Percentiles rank a stretch among this genome's conserved stretches.
Evolutionary conservation across 192 early-diverging fungal species (phyloP).

Genomic region (Ambispora gerdemannii): DNA sequence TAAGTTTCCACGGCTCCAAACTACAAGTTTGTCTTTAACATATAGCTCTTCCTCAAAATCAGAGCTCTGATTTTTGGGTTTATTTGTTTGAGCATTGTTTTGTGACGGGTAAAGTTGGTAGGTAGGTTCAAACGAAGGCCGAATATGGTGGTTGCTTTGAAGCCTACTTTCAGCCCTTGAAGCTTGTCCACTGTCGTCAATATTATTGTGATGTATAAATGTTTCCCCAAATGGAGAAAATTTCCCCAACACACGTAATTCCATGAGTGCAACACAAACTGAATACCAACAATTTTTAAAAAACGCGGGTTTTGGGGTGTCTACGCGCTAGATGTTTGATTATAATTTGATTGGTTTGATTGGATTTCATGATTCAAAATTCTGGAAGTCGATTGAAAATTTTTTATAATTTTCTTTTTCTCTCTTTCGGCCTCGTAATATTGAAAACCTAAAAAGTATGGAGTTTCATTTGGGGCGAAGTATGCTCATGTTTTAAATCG

Average conservation of each 20-base stretch:
- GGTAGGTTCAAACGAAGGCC: not conserved
- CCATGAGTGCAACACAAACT: not conserved
- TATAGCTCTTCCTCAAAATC: slow-evolving; percentile 42
- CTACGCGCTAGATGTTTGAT: too few species aligned
- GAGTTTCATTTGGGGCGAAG: too few species aligned
- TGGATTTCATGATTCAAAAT: too few species aligned
- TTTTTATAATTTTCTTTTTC: too few species aligned
- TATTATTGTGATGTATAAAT: not conserved
- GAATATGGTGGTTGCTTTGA: not conserved
- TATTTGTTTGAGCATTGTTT: not conserved
- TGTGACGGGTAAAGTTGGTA: slow-evolving; percentile 6
- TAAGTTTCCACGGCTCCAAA: slow-evolving; percentile 40
- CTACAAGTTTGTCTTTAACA: slow-evolving; percentile 32
- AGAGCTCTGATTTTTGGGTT: not conserved
- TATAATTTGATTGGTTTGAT: too few species aligned
- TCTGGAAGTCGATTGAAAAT: too few species aligned
- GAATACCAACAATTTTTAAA: too few species aligned
- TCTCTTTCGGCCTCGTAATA: too few species aligned
- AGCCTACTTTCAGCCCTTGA: not conserved
- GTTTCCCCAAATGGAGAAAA: slow-evolving; percentile 22
- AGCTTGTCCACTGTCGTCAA: not conserved
- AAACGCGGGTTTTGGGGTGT: too few species aligned
- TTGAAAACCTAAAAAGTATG: too few species aligned
- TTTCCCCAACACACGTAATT: slow-evolving; percentile 27
- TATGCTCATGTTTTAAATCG: too few species aligned